A percentile compares a stretch with the other conserved stretches of the same genome.
phyloP scores from a whole-genome alignment of 306 rosid genomes.

The Sechiopsis laciniata region DNA sequence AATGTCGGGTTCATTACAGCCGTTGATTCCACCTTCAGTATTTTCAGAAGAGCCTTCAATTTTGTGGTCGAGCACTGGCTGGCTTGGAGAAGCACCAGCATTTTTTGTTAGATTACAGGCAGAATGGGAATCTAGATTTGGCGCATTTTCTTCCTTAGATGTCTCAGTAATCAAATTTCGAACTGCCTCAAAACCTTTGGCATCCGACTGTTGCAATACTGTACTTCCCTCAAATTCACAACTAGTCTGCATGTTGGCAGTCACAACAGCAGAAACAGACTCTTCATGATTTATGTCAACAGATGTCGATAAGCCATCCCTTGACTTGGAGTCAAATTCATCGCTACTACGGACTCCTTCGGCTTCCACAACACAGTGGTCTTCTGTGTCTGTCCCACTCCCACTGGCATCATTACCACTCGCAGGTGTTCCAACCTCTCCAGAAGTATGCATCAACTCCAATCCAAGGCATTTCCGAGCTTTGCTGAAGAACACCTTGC shows the following conservation, averaged over 20 bases:
- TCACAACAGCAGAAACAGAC: slow-evolving; percentile 40
- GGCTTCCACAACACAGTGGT: slow-evolving; percentile 52
- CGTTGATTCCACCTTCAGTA: slow-evolving; percentile 29
- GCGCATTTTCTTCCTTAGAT: slow-evolving; percentile 31
- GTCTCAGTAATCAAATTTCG: slow-evolving; percentile 32
- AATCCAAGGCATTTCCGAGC: slow-evolving; percentile 84
- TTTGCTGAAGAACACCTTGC: slow-evolving; percentile 91
- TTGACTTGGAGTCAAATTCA: slow-evolving; percentile 47
- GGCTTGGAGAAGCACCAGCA: slow-evolving; percentile 32
- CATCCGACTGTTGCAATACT: slow-evolving; percentile 19
- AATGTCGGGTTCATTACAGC: slow-evolving; percentile 29
- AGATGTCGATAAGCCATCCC: slow-evolving; percentile 43
- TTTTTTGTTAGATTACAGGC: slow-evolving; percentile 24
- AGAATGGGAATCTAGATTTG: slow-evolving; percentile 29
- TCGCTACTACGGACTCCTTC: slow-evolving; percentile 35
- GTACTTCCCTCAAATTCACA: slow-evolving; percentile 16
- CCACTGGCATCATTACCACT: slow-evolving; percentile 53
- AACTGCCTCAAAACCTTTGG: slow-evolving; percentile 25
- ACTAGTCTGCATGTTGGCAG: slow-evolving; percentile 32
- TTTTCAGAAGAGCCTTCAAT: slow-evolving; percentile 23
- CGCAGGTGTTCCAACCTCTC: slow-evolving; percentile 41
- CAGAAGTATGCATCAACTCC: slow-evolving; percentile 48
- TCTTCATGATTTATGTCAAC: slow-evolving; percentile 36
- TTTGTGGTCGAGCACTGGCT: slow-evolving; percentile 23
- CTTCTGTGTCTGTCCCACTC: slow-evolving; percentile 72